Conservation (phyloP, 139 green algal species). For the Limnomonas spitsbergensis region DNA sequence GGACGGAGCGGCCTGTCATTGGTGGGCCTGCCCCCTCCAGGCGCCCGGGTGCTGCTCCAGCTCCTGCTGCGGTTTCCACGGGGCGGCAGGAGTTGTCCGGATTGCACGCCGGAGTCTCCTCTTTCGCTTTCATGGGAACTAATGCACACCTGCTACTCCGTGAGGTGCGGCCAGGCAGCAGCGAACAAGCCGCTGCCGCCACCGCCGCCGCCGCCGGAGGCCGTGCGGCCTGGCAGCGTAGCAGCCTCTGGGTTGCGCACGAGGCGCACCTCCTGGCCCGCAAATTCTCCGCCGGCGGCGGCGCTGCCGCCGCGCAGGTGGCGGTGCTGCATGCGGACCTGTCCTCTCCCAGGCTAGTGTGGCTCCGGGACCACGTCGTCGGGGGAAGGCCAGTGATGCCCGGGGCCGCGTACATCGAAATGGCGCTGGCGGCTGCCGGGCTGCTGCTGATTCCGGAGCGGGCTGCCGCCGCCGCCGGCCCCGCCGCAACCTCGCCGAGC, state of each 20-base stretch:
- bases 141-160: slow-evolving; percentile 41
- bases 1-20: no score
- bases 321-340: slow-evolving; percentile 15
- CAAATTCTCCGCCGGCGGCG: neutral
- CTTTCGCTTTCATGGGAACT: slow-evolving; percentile 65
- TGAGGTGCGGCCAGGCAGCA: neutral
- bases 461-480: no score
- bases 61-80: no score
- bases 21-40: no score
- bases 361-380: slow-evolving; percentile 46
- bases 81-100: no score
- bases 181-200: neutral
- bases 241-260: slow-evolving; percentile 6
- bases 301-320: neutral
- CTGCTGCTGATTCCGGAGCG: slow-evolving; percentile 12
- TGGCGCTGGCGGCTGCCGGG: slow-evolving; percentile 34
- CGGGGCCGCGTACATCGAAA: slow-evolving; percentile 60
- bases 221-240: neutral
- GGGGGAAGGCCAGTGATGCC: slow-evolving; percentile 52
- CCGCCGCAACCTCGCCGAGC: no score
- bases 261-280: slow-evolving; percentile 8
- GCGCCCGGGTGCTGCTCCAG: no score
- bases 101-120: slow-evolving; percentile 30
- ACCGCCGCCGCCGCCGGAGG: neutral
- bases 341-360: slow-evolving; percentile 30